phyloP scores from a whole-genome alignment of 2,329 filamentous ascomycete genomes.

The Fusarium sterilihyphosum region DNA sequence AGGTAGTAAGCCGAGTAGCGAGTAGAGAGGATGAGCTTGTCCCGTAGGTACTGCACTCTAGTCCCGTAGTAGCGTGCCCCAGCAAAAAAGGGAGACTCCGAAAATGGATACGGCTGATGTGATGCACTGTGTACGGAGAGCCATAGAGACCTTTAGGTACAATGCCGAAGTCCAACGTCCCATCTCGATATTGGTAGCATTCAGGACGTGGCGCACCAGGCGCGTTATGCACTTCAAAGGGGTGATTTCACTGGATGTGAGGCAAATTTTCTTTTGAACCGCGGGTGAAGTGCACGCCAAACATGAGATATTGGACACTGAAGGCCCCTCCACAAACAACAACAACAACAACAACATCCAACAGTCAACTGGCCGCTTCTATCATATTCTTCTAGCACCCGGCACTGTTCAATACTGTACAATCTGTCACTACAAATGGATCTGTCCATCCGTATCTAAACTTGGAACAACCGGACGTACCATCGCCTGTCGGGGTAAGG shows the following conservation, averaged over 20 bases:
- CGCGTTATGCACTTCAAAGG: constrained; percentile 23
- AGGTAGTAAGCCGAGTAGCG: constrained; percentile 24
- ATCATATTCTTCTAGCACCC: not conserved
- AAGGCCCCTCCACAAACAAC: not conserved
- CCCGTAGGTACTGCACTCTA: constrained; percentile 4
- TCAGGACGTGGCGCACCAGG: constrained; percentile 28
- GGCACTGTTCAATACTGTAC: constrained; percentile 18
- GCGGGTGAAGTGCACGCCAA: not conserved
- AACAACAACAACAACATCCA: not conserved
- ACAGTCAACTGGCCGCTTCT: not conserved
- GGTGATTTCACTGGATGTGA: constrained; percentile 20
- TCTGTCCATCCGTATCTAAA: constrained; percentile 31
- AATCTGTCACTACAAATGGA: constrained; percentile 27
- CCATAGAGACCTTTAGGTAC: not conserved
- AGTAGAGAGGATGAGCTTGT: not conserved
- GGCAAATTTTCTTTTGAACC: not conserved
- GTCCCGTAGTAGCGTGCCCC: constrained; percentile 29
- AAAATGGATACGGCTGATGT: constrained; percentile 28
- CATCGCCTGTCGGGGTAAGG: constrained; percentile 37
- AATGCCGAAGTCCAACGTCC: constrained; percentile 40
- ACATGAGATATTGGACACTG: not conserved
- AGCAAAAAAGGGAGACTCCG: constrained; percentile 36
- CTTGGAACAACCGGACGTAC: constrained; percentile 36
- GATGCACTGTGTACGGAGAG: constrained; percentile 38
- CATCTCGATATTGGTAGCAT: constrained; percentile 36